A percentile compares a stretch with the other conserved stretches of the same genome.
phyloP scores from a whole-genome alignment of 345 rosid genomes.

The Sisymbrium irio region DNA sequence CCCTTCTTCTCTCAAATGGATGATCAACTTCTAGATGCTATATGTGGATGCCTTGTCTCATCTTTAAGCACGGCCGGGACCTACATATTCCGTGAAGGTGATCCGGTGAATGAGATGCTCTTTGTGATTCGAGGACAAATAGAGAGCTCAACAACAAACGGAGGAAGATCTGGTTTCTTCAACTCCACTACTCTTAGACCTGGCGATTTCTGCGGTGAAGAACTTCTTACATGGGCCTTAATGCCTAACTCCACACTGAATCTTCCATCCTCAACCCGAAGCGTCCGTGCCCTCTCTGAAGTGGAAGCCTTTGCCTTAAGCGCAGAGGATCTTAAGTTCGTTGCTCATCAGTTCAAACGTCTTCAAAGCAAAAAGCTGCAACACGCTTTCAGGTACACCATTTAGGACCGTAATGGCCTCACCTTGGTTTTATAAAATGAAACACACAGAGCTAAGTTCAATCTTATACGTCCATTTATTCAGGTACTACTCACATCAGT shows the following conservation, averaged over 20 bases:
- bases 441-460: background rate
- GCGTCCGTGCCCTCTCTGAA: conserved; percentile 67
- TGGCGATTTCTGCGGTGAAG: conserved; percentile 93
- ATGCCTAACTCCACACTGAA: conserved; percentile 67
- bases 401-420: background rate
- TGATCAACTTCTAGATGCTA: conserved; percentile 93
- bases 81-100: conserved; percentile 72
- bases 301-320: conserved; percentile 89
- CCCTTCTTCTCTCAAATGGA: conserved; percentile 96
- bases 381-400: conserved; percentile 76
- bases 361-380: conserved; percentile 89
- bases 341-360: conserved; percentile 83
- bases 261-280: conserved; percentile 76
- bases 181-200: conserved; percentile 83
- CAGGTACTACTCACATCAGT: conserved; percentile 85
- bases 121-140: conserved; percentile 86
- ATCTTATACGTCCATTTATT: conserved; percentile 6
- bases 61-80: conserved; percentile 74
- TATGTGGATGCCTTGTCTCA: conserved; percentile 76
- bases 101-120: conserved; percentile 86
- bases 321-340: conserved; percentile 81
- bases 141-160: conserved; percentile 91
- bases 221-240: conserved; percentile 89
- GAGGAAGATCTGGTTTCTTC: conserved; percentile 89
- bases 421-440: background rate